Percentiles rank a stretch among this genome's conserved stretches.
Evolutionary conservation across 805 yeast species (phyloP).

Genomic region (Yarrowia sp.): DNA sequence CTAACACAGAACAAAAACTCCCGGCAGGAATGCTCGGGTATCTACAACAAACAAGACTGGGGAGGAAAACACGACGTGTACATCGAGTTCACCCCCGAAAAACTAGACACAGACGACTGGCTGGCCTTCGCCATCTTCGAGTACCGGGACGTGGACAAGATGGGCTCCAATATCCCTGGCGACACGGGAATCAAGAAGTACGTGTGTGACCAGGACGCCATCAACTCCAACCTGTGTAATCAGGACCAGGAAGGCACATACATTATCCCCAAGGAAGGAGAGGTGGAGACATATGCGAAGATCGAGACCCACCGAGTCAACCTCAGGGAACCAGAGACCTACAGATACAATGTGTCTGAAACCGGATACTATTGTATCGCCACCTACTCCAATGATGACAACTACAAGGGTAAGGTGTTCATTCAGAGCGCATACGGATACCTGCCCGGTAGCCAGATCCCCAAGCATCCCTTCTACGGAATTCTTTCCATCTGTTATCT

Average conservation of each 20-base stretch:
- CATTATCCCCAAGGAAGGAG: conserved; percentile 57
- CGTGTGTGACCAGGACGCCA: conserved; percentile 76
- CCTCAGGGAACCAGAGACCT: conserved; percentile 64
- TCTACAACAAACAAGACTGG: conserved; percentile 87
- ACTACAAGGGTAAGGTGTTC: conserved; percentile 72
- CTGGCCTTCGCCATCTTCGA: conserved; percentile 81
- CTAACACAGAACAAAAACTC: conserved; percentile 55
- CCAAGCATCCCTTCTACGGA: conserved; percentile 89
- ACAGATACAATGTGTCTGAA: conserved; percentile 67
- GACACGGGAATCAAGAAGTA: conserved; percentile 53
- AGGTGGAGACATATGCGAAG: conserved; percentile 57
- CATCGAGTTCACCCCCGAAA: conserved; percentile 52
- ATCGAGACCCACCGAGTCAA: conserved; percentile 64
- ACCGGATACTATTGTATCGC: conserved; percentile 95
- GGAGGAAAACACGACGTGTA: conserved; percentile 77
- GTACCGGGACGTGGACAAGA: conserved; percentile 71
- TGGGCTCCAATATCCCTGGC: conserved; percentile 58
- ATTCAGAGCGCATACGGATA: conserved; percentile 94
- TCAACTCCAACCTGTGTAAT: conserved; percentile 63
- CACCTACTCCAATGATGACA: conserved; percentile 53
- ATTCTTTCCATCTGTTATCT: conserved; percentile 82
- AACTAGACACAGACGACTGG: conserved; percentile 52
- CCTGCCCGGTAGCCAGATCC: conserved; percentile 86
- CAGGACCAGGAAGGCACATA: conserved; percentile 65
- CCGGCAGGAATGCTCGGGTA: conserved; percentile 84